These are phyloP conservation scores for Debaryomyces prosopidis DNA, from an alignment of 805 yeast species.

Conservation along the genomic window DNA sequence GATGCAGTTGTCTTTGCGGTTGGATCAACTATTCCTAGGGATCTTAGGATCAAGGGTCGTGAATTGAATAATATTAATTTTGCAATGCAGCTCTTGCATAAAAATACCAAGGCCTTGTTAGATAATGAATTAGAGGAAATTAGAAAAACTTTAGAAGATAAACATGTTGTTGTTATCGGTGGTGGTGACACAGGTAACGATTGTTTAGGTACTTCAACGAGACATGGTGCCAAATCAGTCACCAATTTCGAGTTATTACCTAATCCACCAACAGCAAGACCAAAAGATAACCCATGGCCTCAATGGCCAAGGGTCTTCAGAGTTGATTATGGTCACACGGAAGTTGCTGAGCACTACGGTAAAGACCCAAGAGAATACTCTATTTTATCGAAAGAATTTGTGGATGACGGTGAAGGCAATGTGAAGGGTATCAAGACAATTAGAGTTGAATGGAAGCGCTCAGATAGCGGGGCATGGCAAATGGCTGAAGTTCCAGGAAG, in stretches of 20 bases:
- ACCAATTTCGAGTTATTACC: slow-evolving; percentile 93
- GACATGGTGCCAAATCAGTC: slow-evolving; percentile 96
- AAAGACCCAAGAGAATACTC: slow-evolving; percentile 97
- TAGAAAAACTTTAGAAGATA: slow-evolving; percentile 70
- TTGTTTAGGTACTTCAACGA: slow-evolving; percentile 94
- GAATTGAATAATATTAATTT: slow-evolving; percentile 84
- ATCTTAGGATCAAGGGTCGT: slow-evolving; percentile 91
- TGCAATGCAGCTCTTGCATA: slow-evolving; percentile 89
- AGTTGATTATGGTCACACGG: slow-evolving; percentile 96
- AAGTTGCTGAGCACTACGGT: slow-evolving; percentile 92
- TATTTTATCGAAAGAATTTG: slow-evolving; percentile 91
- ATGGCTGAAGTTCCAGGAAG: slow-evolving; percentile 97
- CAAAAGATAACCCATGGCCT: slow-evolving; percentile 98
- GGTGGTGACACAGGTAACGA: slow-evolving; percentile 99
- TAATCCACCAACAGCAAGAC: slow-evolving; percentile 81
- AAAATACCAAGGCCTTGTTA: slow-evolving; percentile 88
- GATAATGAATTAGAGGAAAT: slow-evolving; percentile 79
- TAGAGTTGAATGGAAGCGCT: slow-evolving; percentile 96
- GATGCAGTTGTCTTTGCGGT: slow-evolving; percentile 91
- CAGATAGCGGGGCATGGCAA: slow-evolving; percentile 97
- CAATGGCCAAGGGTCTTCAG: slow-evolving; percentile 99
- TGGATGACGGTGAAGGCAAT: slow-evolving; percentile 92
- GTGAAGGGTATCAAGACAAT: slow-evolving; percentile 95
- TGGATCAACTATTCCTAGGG: slow-evolving; percentile 97
- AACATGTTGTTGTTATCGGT: slow-evolving; percentile 93